These are phyloP conservation scores for Ceratocystis alfenasii DNA, from an alignment of 2,329 filamentous ascomycete genomes.

Conservation along the genomic window DNA sequence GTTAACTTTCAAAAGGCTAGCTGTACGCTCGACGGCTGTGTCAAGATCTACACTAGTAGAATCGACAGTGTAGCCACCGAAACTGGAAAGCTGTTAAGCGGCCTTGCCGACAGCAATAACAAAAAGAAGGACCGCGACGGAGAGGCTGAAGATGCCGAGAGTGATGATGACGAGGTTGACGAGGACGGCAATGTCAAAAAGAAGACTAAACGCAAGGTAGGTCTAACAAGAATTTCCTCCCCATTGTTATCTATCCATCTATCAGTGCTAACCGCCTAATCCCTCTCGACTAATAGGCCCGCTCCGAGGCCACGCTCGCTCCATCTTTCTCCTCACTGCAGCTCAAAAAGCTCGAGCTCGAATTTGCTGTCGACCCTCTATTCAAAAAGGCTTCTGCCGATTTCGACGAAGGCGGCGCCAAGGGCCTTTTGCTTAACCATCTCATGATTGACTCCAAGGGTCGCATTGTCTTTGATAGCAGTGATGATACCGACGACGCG, in stretches of 20 bases:
- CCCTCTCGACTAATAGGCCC: slow-evolving; percentile 37
- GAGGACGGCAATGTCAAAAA: slow-evolving; percentile 49
- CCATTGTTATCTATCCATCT: neutral
- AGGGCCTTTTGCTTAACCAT: slow-evolving; percentile 87
- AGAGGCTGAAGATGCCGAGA: slow-evolving; percentile 50
- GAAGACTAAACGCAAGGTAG: slow-evolving; percentile 58
- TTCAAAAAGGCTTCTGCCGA: slow-evolving; percentile 98
- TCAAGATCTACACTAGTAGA: slow-evolving; percentile 98
- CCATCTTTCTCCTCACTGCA: slow-evolving; percentile 79
- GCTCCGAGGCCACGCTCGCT: slow-evolving; percentile 86
- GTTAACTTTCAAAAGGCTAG: slow-evolving; percentile 99
- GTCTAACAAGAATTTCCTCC: slow-evolving; percentile 21
- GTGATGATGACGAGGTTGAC: slow-evolving; percentile 46
- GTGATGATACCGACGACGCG: slow-evolving; percentile 61
- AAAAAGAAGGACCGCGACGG: slow-evolving; percentile 57
- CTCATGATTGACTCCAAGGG: slow-evolving; percentile 88
- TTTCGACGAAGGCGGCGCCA: slow-evolving; percentile 95
- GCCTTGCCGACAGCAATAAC: slow-evolving; percentile 74
- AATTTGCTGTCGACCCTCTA: slow-evolving; percentile 92
- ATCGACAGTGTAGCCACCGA: slow-evolving; percentile 97
- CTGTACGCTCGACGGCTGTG: slow-evolving; percentile 92
- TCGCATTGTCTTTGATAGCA: slow-evolving; percentile 95
- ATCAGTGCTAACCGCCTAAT: slow-evolving; percentile 16
- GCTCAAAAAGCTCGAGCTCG: slow-evolving; percentile 93
- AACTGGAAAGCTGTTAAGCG: slow-evolving; percentile 87